These are phyloP conservation scores for Ophiocordyceps unilateralis DNA, from an alignment of 2,329 filamentous ascomycete species.

Conservation along the genomic window DNA sequence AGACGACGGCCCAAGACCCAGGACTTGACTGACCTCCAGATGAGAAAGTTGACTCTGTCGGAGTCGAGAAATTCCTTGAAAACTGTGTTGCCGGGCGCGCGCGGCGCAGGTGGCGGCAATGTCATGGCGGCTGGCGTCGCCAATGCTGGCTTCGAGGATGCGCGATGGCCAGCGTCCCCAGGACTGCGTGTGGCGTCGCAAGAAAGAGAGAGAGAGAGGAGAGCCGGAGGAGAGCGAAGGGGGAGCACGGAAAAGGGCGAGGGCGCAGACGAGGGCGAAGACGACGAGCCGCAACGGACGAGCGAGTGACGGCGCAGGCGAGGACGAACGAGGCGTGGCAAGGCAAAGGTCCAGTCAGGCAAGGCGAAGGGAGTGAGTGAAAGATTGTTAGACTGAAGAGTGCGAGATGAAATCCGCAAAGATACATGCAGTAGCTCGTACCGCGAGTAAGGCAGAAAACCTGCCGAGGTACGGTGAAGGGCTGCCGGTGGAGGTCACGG, in stretches of 20 bases:
- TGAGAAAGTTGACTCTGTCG: conserved; percentile 51
- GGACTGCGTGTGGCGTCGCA: too few species aligned
- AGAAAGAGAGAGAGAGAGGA: background rate
- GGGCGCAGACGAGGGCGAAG: background rate
- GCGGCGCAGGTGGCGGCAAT: conserved; percentile 16
- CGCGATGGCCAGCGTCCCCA: background rate
- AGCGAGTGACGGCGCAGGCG: background rate
- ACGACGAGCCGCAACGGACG: background rate
- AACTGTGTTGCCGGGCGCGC: conserved; percentile 22
- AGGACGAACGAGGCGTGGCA: background rate
- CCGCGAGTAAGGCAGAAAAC: background rate
- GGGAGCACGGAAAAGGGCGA: background rate
- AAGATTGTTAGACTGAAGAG: conserved; percentile 7
- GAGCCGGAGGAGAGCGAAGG: background rate
- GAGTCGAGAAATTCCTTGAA: conserved; percentile 46
- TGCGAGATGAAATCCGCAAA: conserved; percentile 8
- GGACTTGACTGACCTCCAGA: conserved; percentile 44
- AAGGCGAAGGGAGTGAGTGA: conserved; percentile 6
- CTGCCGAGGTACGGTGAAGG: background rate
- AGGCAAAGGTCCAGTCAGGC: conserved; percentile 2
- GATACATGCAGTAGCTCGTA: background rate
- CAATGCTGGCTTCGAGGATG: background rate
- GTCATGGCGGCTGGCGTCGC: conserved; percentile 8
- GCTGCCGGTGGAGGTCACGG: background rate
- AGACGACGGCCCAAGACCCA: background rate